These are phyloP conservation scores for Colletotrichum agaves DNA, from an alignment of 2,329 filamentous ascomycete species.

Conservation along the genomic window DNA sequence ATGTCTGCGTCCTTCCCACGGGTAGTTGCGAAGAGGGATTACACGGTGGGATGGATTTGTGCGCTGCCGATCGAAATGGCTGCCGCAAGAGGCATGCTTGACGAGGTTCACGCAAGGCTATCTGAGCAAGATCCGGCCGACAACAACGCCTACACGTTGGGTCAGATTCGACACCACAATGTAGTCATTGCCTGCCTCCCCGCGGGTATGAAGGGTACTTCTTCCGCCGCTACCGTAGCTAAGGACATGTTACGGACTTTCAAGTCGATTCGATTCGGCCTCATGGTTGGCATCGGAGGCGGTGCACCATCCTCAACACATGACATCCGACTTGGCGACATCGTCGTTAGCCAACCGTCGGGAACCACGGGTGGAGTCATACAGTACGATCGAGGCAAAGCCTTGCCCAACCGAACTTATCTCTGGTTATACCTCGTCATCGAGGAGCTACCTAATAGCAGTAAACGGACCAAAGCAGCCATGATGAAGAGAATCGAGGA, in stretches of 20 bases:
- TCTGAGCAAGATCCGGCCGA: slow-evolving; percentile 5
- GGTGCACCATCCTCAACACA: slow-evolving; percentile 9
- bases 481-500: slow-evolving; percentile 23
- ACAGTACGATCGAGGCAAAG: slow-evolving; percentile 42
- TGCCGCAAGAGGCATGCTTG: slow-evolving; percentile 44
- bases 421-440: slow-evolving; percentile 34
- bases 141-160: slow-evolving; percentile 46
- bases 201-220: slow-evolving; percentile 42
- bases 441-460: slow-evolving; percentile 12
- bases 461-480: background rate
- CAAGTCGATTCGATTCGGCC: slow-evolving; percentile 7
- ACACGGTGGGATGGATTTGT: slow-evolving; percentile 48
- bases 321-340: background rate
- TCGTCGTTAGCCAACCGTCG: slow-evolving; percentile 41
- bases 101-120: slow-evolving; percentile 40
- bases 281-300: slow-evolving; percentile 8
- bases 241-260: slow-evolving; percentile 45
- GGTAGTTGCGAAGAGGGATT: slow-evolving; percentile 22
- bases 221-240: slow-evolving; percentile 43
- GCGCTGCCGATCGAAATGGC: slow-evolving; percentile 46
- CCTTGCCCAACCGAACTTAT: slow-evolving; percentile 13
- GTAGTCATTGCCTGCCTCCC: slow-evolving; percentile 47
- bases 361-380: slow-evolving; percentile 39
- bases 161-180: slow-evolving; percentile 47
- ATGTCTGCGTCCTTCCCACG: too few relatives aligned